Conservation (phyloP, 2,329 filamentous ascomycete species). For the Arthrobotrys sinensis region DNA sequence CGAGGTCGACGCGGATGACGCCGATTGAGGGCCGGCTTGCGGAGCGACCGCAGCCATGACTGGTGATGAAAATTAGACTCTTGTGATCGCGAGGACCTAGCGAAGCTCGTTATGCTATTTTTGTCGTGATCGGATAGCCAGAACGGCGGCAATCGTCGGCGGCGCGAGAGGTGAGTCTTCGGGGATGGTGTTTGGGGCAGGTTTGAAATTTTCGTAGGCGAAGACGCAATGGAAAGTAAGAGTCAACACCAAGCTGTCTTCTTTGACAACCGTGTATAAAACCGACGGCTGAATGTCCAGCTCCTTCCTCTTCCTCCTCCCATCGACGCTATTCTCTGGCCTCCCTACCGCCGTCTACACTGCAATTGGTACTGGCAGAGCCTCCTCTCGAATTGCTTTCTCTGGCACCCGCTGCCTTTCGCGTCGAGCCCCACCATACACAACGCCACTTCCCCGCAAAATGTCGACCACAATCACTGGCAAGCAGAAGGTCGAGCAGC, state of each 20-base stretch:
- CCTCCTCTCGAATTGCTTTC: background rate
- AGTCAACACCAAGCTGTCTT: constrained; percentile 41
- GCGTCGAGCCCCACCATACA: constrained; percentile 43
- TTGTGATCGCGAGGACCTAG: constrained; percentile 14
- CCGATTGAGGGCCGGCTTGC: constrained; percentile 14
- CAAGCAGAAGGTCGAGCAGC: constrained; percentile 60
- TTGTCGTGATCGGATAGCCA: background rate
- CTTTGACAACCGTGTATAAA: constrained; percentile 46
- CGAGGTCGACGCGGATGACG: constrained; percentile 13
- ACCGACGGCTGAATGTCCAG: constrained; percentile 46
- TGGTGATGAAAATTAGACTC: background rate
- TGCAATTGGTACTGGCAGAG: constrained; percentile 15
- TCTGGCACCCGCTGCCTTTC: constrained; percentile 1
- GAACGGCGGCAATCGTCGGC: constrained; percentile 32
- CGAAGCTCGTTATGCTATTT: constrained; percentile 4
- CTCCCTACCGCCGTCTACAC: constrained; percentile 27
- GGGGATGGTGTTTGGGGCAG: constrained; percentile 26
- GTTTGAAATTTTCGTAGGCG: constrained; percentile 44
- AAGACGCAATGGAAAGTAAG: constrained; percentile 44
- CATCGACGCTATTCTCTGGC: constrained; percentile 35
- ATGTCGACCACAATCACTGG: constrained; percentile 55
- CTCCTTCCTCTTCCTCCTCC: constrained; percentile 32
- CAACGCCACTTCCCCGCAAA: constrained; percentile 44
- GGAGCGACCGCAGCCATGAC: constrained; percentile 46
- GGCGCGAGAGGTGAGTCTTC: constrained; percentile 40